Base-by-base conservation (phyloP, 257 asterid species). In the Paulownia fortunei region DNA sequence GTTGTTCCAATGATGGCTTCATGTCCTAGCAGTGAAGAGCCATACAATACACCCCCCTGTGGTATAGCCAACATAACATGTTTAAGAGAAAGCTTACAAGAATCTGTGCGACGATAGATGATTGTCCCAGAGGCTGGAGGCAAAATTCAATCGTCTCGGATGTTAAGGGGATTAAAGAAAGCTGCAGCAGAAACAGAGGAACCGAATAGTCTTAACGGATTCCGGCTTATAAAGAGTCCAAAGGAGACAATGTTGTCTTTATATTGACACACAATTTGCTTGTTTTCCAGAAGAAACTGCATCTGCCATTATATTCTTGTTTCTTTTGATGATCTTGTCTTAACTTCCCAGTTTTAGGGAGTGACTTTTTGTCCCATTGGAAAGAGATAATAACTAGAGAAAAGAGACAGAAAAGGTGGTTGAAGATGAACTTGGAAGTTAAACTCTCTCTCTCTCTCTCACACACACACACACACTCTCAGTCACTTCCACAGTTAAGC, bases 81-180 rank as follows among this genome's bases (percentile, higher is more conserved):
- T 12, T 56, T 56, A 21, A 12, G 3, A 11, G 23, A 12, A 36
- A 62, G 11, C 91, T 83, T 88, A 94, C 97, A 1, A 90, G 80
- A 73, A 94, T 83, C 60, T 89, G 97, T 0, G 98, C 82, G 27
- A 94, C 91, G 42, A 89, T 83, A 0, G 90, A 76, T 2, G 96
- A 87, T 81, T 92, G 97, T 5, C 98, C 97, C 5, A 94, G 90
- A 52, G 95, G 96, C 58, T 71, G 83, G 82, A 94, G 88, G 83
- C 82, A 56, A 46, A 78, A 1, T 9, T 87, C 97, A 59, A 94
- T 84, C 49, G 84, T 1, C 61, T 78, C 36, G 1, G 97, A 87
- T 0, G 92, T 56, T 18, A 86, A 4, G 15, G 97, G 82, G 66
- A 89, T 87, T 0, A 83, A n/a, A 0, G 94, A 86, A n/a, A 94